Evolutionary conservation across 257 asterid species (phyloP).

Genomic region (Primulina tabacum): DNA sequence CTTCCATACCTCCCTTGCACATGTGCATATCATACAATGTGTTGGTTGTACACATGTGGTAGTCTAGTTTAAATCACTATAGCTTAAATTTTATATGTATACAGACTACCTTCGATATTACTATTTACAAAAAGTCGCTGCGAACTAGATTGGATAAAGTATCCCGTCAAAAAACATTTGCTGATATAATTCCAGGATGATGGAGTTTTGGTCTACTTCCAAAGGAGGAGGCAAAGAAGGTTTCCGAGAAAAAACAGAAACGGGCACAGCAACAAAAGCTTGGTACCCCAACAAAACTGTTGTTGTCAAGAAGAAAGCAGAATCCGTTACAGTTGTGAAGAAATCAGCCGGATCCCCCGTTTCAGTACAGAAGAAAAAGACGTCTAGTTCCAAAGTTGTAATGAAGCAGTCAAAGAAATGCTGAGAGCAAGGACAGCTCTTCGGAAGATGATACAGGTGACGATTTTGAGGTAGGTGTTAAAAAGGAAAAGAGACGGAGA

Average conservation of each 20-base stretch:
- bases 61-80: background rate
- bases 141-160: background rate
- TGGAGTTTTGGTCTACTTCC: conserved; percentile 90
- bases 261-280: conserved; percentile 58
- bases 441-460: conserved; percentile 52
- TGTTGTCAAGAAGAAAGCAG: conserved; percentile 48
- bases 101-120: too few species aligned
- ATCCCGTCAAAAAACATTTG: background rate
- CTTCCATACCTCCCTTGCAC: background rate
- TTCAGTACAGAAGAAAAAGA: conserved; percentile 46
- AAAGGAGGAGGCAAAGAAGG: conserved; percentile 63
- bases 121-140: background rate
- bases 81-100: background rate
- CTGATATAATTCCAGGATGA: conserved; percentile 60
- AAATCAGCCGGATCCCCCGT: conserved; percentile 31
- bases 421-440: conserved; percentile 39
- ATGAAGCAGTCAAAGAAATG: conserved; percentile 52
- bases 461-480: conserved; percentile 39
- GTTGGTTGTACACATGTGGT: background rate
- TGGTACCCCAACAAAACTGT: conserved; percentile 61
- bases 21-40: background rate
- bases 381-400: conserved; percentile 35
- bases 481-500: conserved; percentile 43
- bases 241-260: conserved; percentile 64
- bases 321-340: conserved; percentile 33